Evolutionary conservation across 228 moss, liverwort and hornwort genomes (phyloP).

Genomic region (Sphagnum magellanicum): DNA sequence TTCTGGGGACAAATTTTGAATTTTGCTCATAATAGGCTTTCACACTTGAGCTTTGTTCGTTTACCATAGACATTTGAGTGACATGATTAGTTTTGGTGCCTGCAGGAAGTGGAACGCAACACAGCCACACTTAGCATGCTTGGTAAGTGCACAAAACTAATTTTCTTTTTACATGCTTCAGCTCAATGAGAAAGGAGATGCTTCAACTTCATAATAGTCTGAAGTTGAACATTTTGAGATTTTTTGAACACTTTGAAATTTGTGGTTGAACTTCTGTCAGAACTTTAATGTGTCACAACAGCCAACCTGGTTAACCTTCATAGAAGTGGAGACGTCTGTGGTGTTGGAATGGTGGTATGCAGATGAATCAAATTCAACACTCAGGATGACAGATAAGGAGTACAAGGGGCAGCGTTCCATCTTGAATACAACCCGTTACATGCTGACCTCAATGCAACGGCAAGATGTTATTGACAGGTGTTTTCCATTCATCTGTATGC

Average conservation of each 20-base stretch:
- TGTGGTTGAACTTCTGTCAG: not conserved
- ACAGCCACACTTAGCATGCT: constrained; percentile 63
- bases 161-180: no score
- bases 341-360: not conserved
- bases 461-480: constrained; percentile 80
- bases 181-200: no score
- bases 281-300: not conserved
- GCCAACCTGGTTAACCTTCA: not conserved
- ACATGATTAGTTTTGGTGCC: not conserved
- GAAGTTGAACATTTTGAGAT: no score
- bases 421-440: constrained; percentile 55
- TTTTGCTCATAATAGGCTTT: not conserved
- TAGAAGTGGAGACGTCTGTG: not conserved
- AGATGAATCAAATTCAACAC: constrained; percentile 84
- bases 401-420: constrained; percentile 81
- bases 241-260: not conserved
- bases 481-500: no score
- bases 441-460: constrained; percentile 59
- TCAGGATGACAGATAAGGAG: constrained; percentile 64
- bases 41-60: not conserved
- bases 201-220: no score
- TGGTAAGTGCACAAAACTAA: constrained; percentile 32
- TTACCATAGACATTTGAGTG: not conserved
- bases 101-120: constrained; percentile 91
- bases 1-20: no score